phyloP scores from a whole-genome alignment of 495 filamentous ascomycete genomes.

The Penicillium ochrochloron region DNA sequence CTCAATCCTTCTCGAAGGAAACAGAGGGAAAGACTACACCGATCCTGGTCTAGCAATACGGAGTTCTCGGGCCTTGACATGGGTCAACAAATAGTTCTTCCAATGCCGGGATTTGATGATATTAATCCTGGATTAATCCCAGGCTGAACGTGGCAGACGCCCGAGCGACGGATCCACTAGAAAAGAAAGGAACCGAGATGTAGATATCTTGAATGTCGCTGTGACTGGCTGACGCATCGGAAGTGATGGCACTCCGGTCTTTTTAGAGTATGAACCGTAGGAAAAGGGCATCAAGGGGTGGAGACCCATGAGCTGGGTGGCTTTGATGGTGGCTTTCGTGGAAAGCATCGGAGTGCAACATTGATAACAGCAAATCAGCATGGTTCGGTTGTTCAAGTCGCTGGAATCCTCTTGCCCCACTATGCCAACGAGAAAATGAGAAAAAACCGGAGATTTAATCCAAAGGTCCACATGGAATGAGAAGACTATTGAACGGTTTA shows the following conservation, averaged over 20 bases:
- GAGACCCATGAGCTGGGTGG: neutral
- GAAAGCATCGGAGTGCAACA: neutral
- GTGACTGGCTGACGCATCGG: neutral
- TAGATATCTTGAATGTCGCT: neutral
- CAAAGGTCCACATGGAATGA: neutral
- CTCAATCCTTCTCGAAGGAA: no score
- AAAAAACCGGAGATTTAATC: neutral
- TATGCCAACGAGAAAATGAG: neutral
- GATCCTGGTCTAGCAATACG: no score
- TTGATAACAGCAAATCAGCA: neutral
- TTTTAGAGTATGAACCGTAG: neutral
- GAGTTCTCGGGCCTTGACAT: neutral
- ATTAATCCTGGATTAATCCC: neutral
- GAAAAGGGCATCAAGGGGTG: neutral
- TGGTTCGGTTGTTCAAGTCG: neutral
- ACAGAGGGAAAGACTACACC: no score
- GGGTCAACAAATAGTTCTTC: neutral
- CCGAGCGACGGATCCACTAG: constrained; percentile 1
- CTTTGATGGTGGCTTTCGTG: constrained; percentile 4
- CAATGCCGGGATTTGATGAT: neutral
- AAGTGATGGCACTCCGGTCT: neutral
- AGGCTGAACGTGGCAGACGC: neutral
- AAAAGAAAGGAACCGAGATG: neutral
- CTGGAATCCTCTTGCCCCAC: neutral
- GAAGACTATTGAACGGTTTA: neutral